Evolutionary conservation across 345 rosid species (phyloP).

Genomic region (Brassica cretica): DNA sequence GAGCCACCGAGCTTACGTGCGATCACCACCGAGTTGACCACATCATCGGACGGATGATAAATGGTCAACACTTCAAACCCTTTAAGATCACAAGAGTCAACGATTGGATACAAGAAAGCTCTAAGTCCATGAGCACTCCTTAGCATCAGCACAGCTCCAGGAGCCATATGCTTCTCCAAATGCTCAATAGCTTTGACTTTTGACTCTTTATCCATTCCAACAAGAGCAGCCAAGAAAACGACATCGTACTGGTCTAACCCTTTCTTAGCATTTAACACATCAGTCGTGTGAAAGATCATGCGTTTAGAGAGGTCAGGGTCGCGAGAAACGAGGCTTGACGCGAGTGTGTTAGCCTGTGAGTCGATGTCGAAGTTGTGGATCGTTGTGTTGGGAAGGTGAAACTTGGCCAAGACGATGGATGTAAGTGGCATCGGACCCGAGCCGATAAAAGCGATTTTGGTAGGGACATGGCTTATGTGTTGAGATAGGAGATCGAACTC

Average conservation of each 20-base stretch:
- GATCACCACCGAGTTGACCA: conserved; percentile 78
- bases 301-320: conserved; percentile 60
- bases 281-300: conserved; percentile 65
- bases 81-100: conserved; percentile 63
- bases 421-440: conserved; percentile 93
- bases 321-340: conserved; percentile 51
- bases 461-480: conserved; percentile 45
- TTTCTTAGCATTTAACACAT: conserved; percentile 52
- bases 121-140: conserved; percentile 92
- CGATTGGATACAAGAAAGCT: conserved; percentile 83
- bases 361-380: conserved; percentile 87
- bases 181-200: conserved; percentile 59
- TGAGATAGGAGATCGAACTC: conserved; percentile 60
- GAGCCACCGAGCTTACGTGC: conserved; percentile 56
- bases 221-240: conserved; percentile 86
- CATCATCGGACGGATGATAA: conserved; percentile 84
- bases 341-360: conserved; percentile 62
- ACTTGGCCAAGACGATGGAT: conserved; percentile 72
- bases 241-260: conserved; percentile 72
- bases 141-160: conserved; percentile 63
- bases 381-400: conserved; percentile 54
- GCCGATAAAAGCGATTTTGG: conserved; percentile 71
- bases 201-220: conserved; percentile 75
- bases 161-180: conserved; percentile 62
- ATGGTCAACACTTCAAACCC: conserved; percentile 74